Evolutionary conservation across 2,329 filamentous ascomycete species (phyloP).

Genomic region (Diplodia mutila): DNA sequence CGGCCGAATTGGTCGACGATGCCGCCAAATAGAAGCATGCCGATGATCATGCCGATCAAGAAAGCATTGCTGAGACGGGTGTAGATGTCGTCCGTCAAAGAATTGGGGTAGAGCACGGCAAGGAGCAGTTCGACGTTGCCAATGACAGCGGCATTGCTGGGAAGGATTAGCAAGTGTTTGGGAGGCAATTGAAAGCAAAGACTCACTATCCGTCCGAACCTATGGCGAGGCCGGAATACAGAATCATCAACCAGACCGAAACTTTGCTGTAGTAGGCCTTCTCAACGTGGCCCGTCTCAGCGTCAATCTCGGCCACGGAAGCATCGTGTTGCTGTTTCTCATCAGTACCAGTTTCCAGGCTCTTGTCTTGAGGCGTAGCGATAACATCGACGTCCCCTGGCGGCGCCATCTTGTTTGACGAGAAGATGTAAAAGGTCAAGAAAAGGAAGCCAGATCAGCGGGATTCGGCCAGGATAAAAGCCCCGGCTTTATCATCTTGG

Average conservation of each 20-base stretch:
- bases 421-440: background rate
- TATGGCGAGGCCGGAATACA: conserved; percentile 42
- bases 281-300: background rate
- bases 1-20: conserved; percentile 40
- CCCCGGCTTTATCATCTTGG: background rate
- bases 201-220: conserved; percentile 39
- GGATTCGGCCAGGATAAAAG: background rate
- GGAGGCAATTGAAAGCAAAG: background rate
- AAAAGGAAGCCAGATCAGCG: background rate
- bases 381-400: conserved; percentile 2
- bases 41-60: conserved; percentile 41
- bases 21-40: conserved; percentile 41
- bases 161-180: background rate
- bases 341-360: background rate
- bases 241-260: conserved; percentile 35
- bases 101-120: conserved; percentile 39
- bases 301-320: conserved; percentile 3
- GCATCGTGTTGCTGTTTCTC: background rate
- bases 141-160: conserved; percentile 39
- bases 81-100: conserved; percentile 34
- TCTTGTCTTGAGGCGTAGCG: background rate
- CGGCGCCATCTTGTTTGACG: background rate
- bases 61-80: conserved; percentile 42
- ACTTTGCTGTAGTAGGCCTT: conserved; percentile 13
- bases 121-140: conserved; percentile 40